These are phyloP conservation scores for Pseudonitzschia pungens DNA, from an alignment of 108 stramenopile genomes.

Conservation along the genomic window DNA sequence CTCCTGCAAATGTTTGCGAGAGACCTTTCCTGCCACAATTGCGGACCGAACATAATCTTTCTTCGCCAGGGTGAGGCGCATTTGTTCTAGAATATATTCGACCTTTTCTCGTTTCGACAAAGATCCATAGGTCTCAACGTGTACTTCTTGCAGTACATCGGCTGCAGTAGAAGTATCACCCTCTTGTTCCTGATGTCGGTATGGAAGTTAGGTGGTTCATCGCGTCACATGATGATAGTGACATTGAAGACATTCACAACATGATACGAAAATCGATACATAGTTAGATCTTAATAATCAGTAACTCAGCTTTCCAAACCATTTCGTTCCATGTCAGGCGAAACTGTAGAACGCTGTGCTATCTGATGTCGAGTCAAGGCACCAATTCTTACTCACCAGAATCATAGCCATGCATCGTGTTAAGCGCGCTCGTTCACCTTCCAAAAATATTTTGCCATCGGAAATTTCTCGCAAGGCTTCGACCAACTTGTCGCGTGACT, in stretches of 20 bases:
- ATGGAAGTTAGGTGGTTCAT: not conserved
- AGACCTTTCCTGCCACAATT: constrained; percentile 96
- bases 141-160: constrained; percentile 94
- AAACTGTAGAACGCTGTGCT: not conserved
- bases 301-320: not conserved
- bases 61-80: constrained; percentile 91
- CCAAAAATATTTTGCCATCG: constrained; percentile 97
- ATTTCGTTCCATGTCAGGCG: not conserved
- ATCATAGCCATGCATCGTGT: constrained; percentile 82
- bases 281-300: not conserved
- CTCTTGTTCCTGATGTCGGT: constrained; percentile 57
- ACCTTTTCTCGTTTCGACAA: constrained; percentile 96
- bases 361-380: not conserved
- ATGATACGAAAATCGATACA: not conserved
- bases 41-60: constrained; percentile 93
- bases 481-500: constrained; percentile 69
- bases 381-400: constrained; percentile 44
- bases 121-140: constrained; percentile 98
- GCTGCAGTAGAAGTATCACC: constrained; percentile 87
- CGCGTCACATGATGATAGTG: not conserved
- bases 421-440: constrained; percentile 92
- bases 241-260: not conserved
- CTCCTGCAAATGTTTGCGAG: constrained; percentile 84
- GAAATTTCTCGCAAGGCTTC: constrained; percentile 89
- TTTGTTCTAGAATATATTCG: constrained; percentile 98